Percentiles rank a stretch among this genome's conserved stretches.
Conservation (phyloP, 164 flowering plant genomes). For the Saururus chinensis region DNA sequence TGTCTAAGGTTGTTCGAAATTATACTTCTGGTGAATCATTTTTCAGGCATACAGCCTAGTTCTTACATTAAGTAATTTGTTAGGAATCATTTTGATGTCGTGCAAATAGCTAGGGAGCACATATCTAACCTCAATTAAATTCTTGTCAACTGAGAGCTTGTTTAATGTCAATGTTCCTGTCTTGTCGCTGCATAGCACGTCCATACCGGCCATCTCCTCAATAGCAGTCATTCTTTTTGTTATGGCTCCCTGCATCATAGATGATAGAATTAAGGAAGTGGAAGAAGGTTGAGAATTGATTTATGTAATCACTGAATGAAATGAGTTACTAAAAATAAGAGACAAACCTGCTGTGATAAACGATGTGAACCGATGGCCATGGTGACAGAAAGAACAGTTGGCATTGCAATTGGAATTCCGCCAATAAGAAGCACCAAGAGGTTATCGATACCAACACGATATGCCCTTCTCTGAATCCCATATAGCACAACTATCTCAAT, state of each 20-base stretch:
- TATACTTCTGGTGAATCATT: no score
- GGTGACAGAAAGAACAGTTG: conserved; percentile 72
- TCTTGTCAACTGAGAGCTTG: conserved; percentile 59
- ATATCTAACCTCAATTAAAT: conserved; percentile 50
- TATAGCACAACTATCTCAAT: conserved; percentile 54
- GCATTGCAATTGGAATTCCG: conserved; percentile 89
- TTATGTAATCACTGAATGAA: no score
- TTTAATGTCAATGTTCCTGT: conserved; percentile 71
- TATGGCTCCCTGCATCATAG: conserved; percentile 53
- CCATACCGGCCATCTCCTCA: conserved; percentile 86
- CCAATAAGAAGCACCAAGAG: conserved; percentile 72
- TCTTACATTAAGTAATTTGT: no score
- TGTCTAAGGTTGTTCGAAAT: neutral
- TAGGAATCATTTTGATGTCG: neutral
- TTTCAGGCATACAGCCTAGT: no score
- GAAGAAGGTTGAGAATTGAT: neutral
- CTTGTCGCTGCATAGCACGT: conserved; percentile 80
- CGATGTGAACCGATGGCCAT: conserved; percentile 85
- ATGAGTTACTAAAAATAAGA: neutral
- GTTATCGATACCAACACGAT: conserved; percentile 53
- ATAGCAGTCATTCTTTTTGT: conserved; percentile 86
- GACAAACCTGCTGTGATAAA: conserved; percentile 59
- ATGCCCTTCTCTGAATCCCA: conserved; percentile 30
- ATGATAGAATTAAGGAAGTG: neutral
- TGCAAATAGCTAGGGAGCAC: neutral